Base-by-base conservation (phyloP, 116 monocot species). In the Phalaenopsis hybrid region DNA sequence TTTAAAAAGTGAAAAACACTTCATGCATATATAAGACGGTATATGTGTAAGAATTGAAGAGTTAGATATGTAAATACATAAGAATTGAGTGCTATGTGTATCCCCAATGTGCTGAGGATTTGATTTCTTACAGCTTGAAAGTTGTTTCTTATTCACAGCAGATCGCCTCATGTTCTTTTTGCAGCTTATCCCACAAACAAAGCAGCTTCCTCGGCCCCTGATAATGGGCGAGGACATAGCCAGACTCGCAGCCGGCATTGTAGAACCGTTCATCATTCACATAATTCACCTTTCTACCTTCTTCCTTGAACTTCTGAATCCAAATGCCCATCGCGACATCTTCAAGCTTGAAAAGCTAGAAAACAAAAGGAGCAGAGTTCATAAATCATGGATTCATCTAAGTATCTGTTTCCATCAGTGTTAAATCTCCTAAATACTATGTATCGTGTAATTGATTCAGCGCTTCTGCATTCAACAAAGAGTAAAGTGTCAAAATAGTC, bases 311-410 rank as follows among this genome's bases (percentile, higher is more conserved):
- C 70, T 93, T 84, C 80, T 93, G 83, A 72, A 96, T 88, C 94
- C 96, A 96, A 73, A 96, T 96, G n/a, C 94, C 96, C 92, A 92
- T 90, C n/a, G 96, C 93, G 25, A 96, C 96, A 68, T 93, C 96
- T 89, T 96, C 96, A 17, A 96, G 87, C 82, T 93, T 96, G 88
- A 96, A 96, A 76, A 96, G 78, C 92, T 93, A 80, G 17, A 55
- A 55, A 55, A 55, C 55, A 55, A 55, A 4, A 13, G 13, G 15
- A 4, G 4, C 4, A 4, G 15, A 16, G 15, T 55, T 55, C 16
- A 51, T 55, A 16, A 55, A 16, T 16, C 16, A 55, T 55, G 15
- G 13, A 16, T 55, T 55, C 55, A 17, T 15, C 55, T 4, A 15
- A 55, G 12, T 51, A 13, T 51, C 13, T 51, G 11, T 9, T 51